Base-by-base conservation (phyloP, 176 grass and related monocot genomes). In the Musa schizocarpa region DNA sequence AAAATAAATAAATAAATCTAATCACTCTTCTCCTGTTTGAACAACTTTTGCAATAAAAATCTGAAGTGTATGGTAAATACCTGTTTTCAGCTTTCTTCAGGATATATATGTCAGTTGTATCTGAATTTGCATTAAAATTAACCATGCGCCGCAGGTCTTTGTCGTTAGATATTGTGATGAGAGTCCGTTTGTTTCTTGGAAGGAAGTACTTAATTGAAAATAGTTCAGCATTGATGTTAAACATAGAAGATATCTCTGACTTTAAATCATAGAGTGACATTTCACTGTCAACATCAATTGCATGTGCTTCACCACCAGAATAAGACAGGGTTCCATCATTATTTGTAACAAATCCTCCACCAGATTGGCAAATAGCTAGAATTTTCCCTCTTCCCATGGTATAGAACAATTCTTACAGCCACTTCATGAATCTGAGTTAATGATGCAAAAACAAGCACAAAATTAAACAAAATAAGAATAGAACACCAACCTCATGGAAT, bases 81-180 rank as follows among this genome's bases (percentile, higher is more conserved):
- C 95, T 94, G 84, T 77, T 94, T 68, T 94, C 90, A 63, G 74
- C 78, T 74, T 94, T 99, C 81, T 87, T 89, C 74, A 94, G 77
- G 72, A 99, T 52, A 89, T 87, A 99, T 68, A 99, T 79, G 80
- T 99, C 87, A 50, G 90, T 99, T n/a, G 86, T 89, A 48, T 86
- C 90, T 13, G 90, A 99, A 51, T 86, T 85, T 2, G 84, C 84
- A 89, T 94, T 90, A 86, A 91, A 99, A 72, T 91, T 88, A 77
- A 99, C 86, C 95, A 99, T 99, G 64, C 95, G 88, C 11, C 10
- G 76, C 20, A 99, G 73, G 59, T 99, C 95, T 84, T 94, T 99
- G 81, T 99, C 95, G 77, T 94, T 99, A 68, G 95, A 94, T 52
- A 99, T 84, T 74, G 95, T 94, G 71, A 99, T 99, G 71, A 85